Conservation (phyloP, 768 basidiomycete genomes). For the Heimioporus sp. region DNA sequence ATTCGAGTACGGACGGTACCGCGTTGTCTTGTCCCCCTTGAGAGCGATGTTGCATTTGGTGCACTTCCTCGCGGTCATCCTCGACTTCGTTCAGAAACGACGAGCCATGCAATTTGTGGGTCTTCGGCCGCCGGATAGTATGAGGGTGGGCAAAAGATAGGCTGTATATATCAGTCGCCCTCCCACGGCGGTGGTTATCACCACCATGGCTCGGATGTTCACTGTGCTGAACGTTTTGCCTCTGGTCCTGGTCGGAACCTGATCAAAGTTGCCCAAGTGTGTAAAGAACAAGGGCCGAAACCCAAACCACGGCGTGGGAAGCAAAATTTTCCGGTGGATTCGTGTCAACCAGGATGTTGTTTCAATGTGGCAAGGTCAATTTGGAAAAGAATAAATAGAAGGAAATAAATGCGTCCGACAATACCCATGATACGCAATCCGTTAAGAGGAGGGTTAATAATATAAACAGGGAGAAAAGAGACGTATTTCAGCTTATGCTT, state of each 20-base stretch:
- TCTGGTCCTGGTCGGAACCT: neutral
- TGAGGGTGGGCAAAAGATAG: slow-evolving; percentile 21
- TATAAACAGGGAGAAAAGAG: slow-evolving; percentile 37
- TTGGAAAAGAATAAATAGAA: neutral
- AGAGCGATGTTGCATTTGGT: slow-evolving; percentile 39
- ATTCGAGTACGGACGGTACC: slow-evolving; percentile 58
- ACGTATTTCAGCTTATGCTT: slow-evolving; percentile 79
- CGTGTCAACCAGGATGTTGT: slow-evolving; percentile 8
- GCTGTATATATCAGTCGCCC: slow-evolving; percentile 18
- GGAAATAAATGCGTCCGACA: slow-evolving; percentile 1
- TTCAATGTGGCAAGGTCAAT: neutral
- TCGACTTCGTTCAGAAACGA: slow-evolving; percentile 20
- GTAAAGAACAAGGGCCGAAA: neutral
- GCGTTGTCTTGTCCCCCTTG: slow-evolving; percentile 68
- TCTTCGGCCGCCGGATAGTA: slow-evolving; percentile 2
- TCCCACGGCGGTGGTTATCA: slow-evolving; percentile 5
- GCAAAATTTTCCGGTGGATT: slow-evolving; percentile 7
- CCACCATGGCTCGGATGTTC: neutral
- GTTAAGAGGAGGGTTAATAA: slow-evolving; percentile 27
- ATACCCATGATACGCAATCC: slow-evolving; percentile 14
- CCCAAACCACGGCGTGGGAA: slow-evolving; percentile 6
- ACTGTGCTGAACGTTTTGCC: neutral
- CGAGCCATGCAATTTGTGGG: slow-evolving; percentile 5
- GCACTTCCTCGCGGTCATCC: slow-evolving; percentile 35
- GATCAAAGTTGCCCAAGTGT: neutral